A percentile compares a stretch with the other conserved stretches of the same genome.
Conservation (phyloP, 2,329 filamentous ascomycete genomes). For the Epichloe sylvatica region DNA sequence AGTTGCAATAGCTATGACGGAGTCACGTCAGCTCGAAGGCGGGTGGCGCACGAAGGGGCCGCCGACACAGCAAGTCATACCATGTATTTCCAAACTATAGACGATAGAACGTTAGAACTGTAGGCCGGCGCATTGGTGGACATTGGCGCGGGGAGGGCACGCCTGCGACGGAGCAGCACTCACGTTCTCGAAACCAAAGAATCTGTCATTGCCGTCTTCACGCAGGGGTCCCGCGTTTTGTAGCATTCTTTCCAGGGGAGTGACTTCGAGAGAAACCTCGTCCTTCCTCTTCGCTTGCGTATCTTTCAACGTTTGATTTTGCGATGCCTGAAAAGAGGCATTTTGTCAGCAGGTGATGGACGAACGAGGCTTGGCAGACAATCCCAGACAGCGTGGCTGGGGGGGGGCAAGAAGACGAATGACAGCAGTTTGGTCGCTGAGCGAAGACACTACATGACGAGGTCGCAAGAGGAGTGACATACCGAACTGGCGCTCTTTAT, state of each 20-base stretch:
- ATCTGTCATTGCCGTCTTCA: constrained; percentile 88
- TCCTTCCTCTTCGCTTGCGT: constrained; percentile 40
- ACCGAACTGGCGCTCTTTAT: constrained; percentile 42
- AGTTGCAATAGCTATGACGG: constrained; percentile 77
- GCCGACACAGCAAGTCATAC: constrained; percentile 34
- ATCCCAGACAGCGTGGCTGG: neutral
- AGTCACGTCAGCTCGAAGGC: neutral
- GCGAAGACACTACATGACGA: neutral
- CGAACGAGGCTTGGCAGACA: constrained; percentile 7
- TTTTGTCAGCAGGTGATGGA: constrained; percentile 18
- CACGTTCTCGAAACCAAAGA: constrained; percentile 97
- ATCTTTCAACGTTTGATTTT: constrained; percentile 31
- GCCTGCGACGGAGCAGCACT: constrained; percentile 22
- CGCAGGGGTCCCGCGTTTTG: constrained; percentile 67
- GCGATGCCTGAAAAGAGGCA: constrained; percentile 26
- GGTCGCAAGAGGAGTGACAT: constrained; percentile 18
- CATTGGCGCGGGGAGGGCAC: neutral
- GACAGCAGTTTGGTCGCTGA: neutral
- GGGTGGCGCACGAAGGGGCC: neutral
- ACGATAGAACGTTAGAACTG: neutral
- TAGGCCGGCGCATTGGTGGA: neutral
- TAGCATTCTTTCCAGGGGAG: constrained; percentile 60
- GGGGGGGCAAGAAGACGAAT: neutral
- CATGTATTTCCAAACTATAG: constrained; percentile 90
- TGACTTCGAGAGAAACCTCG: constrained; percentile 42